Percentiles rank a stretch among this genome's conserved stretches.
phyloP scores from a whole-genome alignment of 371 early-diverging fungal genomes.

The Encephalitozoon intestinalis region DNA sequence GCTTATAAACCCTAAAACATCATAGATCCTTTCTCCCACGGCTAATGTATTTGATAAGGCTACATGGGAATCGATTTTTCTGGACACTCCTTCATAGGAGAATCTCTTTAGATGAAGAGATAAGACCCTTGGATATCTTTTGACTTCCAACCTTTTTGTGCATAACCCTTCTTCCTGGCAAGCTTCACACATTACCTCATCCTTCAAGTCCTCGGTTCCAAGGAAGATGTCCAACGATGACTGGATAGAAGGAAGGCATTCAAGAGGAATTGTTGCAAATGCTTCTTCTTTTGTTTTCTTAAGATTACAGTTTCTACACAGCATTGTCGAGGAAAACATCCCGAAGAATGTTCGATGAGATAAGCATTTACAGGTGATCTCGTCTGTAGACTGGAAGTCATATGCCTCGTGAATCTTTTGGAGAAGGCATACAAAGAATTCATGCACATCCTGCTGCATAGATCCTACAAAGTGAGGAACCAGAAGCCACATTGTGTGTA shows the following conservation, averaged over 20 bases:
- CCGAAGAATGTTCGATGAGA: not conserved
- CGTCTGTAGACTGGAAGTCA: not conserved
- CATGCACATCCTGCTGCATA: not conserved
- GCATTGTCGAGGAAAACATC: not conserved
- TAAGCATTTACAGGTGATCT: not conserved
- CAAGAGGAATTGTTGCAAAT: not conserved
- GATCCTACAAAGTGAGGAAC: not conserved
- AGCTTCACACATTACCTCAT: not conserved
- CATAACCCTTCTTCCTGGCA: slow-evolving; percentile 8
- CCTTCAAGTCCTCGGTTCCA: not conserved
- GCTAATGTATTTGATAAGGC: slow-evolving; percentile 6
- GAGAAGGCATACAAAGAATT: not conserved
- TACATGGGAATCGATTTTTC: slow-evolving; percentile 30
- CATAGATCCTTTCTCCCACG: not conserved
- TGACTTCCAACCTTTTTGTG: slow-evolving; percentile 16
- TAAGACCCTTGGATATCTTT: slow-evolving; percentile 23
- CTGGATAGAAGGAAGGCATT: not conserved
- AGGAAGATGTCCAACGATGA: not conserved
- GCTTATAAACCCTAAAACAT: slow-evolving; percentile 21
- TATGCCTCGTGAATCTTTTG: not conserved
- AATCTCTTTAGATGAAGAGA: slow-evolving; percentile 47
- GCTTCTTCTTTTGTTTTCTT: not conserved
- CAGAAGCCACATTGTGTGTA: not conserved
- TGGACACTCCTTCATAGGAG: not conserved
- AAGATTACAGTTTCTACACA: slow-evolving; percentile 7